phyloP scores from a whole-genome alignment of 2,329 filamentous ascomycete genomes.

The Cytospora leucostoma region DNA sequence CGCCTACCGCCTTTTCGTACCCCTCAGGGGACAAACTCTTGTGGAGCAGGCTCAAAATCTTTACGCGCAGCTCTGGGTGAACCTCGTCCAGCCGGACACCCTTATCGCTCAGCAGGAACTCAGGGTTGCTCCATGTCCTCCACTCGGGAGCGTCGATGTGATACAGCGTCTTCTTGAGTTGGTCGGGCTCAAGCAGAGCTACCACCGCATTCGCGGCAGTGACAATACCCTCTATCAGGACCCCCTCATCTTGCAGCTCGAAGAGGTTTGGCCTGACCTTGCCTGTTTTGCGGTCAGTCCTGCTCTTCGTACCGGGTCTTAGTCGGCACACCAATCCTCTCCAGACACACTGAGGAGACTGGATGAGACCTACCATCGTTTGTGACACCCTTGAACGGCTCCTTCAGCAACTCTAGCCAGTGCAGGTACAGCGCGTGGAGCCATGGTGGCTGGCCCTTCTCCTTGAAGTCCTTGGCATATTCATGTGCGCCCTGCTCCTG shows the following conservation, averaged over 20 bases:
- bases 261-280: conserved; percentile 56
- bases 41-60: conserved; percentile 58
- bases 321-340: background rate
- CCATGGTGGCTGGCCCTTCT: conserved; percentile 64
- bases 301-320: background rate
- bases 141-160: conserved; percentile 72
- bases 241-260: conserved; percentile 61
- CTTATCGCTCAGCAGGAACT: conserved; percentile 69
- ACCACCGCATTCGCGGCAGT: conserved; percentile 50
- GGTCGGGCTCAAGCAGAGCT: conserved; percentile 46
- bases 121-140: conserved; percentile 72
- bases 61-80: conserved; percentile 42
- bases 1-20: conserved; percentile 67
- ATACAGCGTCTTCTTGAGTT: conserved; percentile 53
- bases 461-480: conserved; percentile 63
- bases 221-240: conserved; percentile 61
- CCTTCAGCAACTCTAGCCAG: conserved; percentile 59
- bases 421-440: conserved; percentile 61
- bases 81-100: conserved; percentile 70
- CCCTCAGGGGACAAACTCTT: conserved; percentile 67
- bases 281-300: conserved; percentile 39
- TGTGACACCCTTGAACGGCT: conserved; percentile 72
- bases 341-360: conserved; percentile 19
- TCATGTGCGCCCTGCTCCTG: conserved; percentile 62
- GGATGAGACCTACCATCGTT: conserved; percentile 55